phyloP scores from a whole-genome alignment of 1,284 basidiomycete genomes.

The Ceratobasidium theobromae region DNA sequence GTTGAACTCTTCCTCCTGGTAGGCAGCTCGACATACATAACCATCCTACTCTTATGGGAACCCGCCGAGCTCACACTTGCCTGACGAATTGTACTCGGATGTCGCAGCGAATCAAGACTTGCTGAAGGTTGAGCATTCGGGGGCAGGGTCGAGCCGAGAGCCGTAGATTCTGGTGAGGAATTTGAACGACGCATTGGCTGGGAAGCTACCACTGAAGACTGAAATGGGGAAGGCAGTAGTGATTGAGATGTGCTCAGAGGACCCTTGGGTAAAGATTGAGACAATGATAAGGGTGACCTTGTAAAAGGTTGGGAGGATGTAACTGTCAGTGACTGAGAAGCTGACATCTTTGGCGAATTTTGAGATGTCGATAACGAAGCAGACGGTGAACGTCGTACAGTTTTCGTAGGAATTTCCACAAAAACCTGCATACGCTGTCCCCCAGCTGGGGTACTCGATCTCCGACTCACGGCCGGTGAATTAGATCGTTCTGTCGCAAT shows the following conservation, averaged over 20 bases:
- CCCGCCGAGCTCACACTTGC: constrained; percentile 25
- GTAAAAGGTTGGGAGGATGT: constrained; percentile 4
- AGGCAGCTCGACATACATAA: constrained; percentile 27
- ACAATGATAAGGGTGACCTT: neutral
- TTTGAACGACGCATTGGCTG: neutral
- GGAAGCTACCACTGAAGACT: neutral
- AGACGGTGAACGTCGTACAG: neutral
- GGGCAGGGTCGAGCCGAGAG: neutral
- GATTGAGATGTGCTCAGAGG: neutral
- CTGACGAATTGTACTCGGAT: constrained; percentile 8
- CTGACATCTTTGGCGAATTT: neutral
- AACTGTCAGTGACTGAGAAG: neutral
- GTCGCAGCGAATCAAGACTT: neutral
- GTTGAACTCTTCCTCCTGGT: neutral
- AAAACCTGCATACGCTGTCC: constrained; percentile 21
- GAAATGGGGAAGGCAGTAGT: neutral
- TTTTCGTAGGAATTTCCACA: constrained; percentile 5
- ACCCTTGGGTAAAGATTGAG: neutral
- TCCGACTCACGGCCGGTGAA: neutral
- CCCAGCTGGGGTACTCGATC: neutral
- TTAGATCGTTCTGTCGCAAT: neutral
- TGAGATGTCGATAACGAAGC: neutral
- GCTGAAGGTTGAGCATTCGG: neutral
- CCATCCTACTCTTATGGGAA: constrained; percentile 10
- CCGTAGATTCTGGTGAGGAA: neutral